Evolutionary conservation across 2,329 filamentous ascomycete genomes (phyloP).

Genomic region (Ophiostoma perfectum): DNA sequence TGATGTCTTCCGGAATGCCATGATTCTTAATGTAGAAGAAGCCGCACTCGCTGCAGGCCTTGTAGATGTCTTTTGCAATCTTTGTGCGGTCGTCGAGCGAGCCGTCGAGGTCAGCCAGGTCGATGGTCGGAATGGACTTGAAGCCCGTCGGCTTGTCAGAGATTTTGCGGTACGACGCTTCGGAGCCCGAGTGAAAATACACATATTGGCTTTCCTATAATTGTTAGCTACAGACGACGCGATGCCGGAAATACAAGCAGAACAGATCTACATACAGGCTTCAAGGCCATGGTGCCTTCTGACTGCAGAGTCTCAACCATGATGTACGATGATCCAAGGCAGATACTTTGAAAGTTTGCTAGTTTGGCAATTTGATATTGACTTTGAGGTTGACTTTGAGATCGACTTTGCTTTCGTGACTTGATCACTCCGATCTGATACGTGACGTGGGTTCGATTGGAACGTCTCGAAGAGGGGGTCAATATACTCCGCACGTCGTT

Average conservation of each 20-base stretch:
- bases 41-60: slow-evolving; percentile 16
- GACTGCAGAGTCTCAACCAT: slow-evolving; percentile 6
- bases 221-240: neutral
- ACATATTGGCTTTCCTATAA: slow-evolving; percentile 28
- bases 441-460: too few relatives aligned
- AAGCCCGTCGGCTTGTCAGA: slow-evolving; percentile 30
- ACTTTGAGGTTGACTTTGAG: neutral
- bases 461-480: neutral
- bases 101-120: slow-evolving; percentile 12
- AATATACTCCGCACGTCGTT: neutral
- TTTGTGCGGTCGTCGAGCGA: slow-evolving; percentile 6
- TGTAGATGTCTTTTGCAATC: slow-evolving; percentile 3
- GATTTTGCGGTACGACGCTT: slow-evolving; percentile 32
- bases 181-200: slow-evolving; percentile 33
- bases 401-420: too few relatives aligned
- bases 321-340: neutral
- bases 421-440: too few relatives aligned
- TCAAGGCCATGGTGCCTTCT: neutral
- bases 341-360: neutral
- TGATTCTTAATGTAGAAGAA: slow-evolving; percentile 26
- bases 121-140: slow-evolving; percentile 22
- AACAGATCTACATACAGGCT: neutral
- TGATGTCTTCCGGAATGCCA: slow-evolving; percentile 23
- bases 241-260: neutral
- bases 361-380: neutral